Evolutionary conservation across 345 rosid genomes (phyloP).

Genomic region (Linum tenue): DNA sequence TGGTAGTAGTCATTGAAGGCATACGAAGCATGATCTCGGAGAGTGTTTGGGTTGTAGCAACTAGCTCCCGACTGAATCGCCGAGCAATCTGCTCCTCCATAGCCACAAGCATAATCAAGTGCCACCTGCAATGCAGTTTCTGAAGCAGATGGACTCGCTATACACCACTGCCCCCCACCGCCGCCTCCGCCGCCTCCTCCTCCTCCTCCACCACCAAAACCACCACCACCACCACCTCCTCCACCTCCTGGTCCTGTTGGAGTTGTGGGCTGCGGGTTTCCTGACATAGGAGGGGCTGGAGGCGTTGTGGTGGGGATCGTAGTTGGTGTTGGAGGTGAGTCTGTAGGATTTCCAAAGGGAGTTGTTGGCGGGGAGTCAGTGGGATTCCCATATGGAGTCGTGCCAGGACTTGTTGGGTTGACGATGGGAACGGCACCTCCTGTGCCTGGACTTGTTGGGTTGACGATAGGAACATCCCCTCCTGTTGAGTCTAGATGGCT

Average conservation of each 20-base stretch:
- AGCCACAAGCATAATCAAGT: conserved; percentile 92
- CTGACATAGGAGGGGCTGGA: conserved; percentile 13
- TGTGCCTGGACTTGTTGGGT: too few species aligned
- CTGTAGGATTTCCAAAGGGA: conserved; percentile 2
- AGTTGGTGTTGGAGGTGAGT: conserved; percentile 22
- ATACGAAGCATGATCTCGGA: conserved; percentile 79
- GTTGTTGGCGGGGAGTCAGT: conserved; percentile 38
- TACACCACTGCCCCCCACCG: conserved; percentile 46
- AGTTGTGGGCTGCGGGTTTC: conserved; percentile 11
- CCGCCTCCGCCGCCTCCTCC: too few species aligned
- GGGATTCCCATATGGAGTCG: conserved; percentile 19
- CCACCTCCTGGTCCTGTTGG: conserved; percentile 32
- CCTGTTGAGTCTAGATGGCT: conserved; percentile 25
- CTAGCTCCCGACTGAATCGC: conserved; percentile 57
- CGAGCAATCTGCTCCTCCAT: conserved; percentile 90
- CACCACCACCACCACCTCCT: too few species aligned
- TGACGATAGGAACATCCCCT: neutral
- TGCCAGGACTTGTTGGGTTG: conserved; percentile 16
- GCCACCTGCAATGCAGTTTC: conserved; percentile 85
- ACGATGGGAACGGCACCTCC: conserved; percentile 38
- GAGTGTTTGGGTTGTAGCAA: conserved; percentile 69
- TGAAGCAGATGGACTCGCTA: conserved; percentile 66
- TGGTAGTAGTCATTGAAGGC: conserved; percentile 93
- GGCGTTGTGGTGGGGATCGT: conserved; percentile 13
- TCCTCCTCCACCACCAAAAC: too few species aligned